phyloP scores from a whole-genome alignment of 257 asterid genomes.

The Vinca minor region DNA sequence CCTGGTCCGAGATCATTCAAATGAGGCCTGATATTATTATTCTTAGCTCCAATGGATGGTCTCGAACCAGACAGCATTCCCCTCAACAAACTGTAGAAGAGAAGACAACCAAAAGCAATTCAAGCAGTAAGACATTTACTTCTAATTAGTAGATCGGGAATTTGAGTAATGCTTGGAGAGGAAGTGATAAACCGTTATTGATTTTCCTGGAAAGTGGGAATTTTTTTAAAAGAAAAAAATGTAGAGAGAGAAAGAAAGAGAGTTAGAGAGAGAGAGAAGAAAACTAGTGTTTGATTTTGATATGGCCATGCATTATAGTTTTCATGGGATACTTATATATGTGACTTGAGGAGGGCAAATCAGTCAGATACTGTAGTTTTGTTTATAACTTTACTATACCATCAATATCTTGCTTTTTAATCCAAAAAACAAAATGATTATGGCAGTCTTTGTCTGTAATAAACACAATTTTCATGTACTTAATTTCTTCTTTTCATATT shows the following conservation, averaged over 20 bases:
- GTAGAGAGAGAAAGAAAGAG: background rate
- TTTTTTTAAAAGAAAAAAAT: slow-evolving; percentile 8
- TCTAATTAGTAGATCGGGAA: no score
- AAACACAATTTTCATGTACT: slow-evolving; percentile 4
- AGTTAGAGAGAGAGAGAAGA: no score
- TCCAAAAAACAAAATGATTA: slow-evolving; percentile 14
- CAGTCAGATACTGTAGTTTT: slow-evolving; percentile 19
- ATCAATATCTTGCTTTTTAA: slow-evolving; percentile 16
- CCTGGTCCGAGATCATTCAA: slow-evolving; percentile 86
- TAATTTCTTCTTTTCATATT: no score
- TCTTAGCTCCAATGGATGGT: slow-evolving; percentile 19
- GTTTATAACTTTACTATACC: slow-evolving; percentile 16
- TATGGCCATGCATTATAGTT: slow-evolving; percentile 28
- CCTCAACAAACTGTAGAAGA: slow-evolving; percentile 38
- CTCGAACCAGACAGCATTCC: slow-evolving; percentile 46
- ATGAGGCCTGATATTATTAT: background rate
- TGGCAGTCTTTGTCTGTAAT: slow-evolving; percentile 7
- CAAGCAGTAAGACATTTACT: no score
- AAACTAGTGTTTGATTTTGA: slow-evolving; percentile 24
- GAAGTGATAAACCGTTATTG: no score
- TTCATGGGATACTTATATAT: slow-evolving; percentile 10
- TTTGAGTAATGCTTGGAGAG: no score
- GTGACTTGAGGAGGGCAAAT: slow-evolving; percentile 3
- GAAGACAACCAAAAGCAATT: no score
- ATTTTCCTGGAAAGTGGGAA: no score